Base-by-base conservation (phyloP, 345 rosid genomes). In the Fremontodendron californicum region DNA sequence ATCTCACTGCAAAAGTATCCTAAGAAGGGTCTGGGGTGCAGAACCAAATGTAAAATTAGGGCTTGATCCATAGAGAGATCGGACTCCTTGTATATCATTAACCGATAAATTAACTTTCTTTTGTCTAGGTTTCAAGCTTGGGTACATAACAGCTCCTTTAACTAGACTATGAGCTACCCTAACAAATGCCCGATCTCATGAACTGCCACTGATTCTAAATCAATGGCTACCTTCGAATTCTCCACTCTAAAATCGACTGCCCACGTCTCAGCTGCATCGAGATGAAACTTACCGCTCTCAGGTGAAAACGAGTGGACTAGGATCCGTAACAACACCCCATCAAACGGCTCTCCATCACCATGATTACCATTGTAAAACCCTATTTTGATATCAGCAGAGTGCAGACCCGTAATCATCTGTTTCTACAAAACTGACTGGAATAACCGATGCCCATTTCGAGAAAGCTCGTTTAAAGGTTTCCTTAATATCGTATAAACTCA, bases 261-360 rank as follows among this genome's bases (percentile, higher is more conserved):
- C 97, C 98, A 91, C n/a, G 79, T 91, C 79, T 93, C 97, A 0
- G 89, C 90, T 4, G 87, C 91, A 51, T 94, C 98, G 15, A 94
- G 81, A 75, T 93, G 98, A 54, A 94, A 73, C 83, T 67, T 89
- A 72, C 97, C 97, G 74, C 82, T 90, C 78, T 93, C 97, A 0
- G 98, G 95, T 1, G 97, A 91, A 79, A 93, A 94, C 40, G 97
- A 89, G 46, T 90, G 97, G 0, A 93, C 98, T 63, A 88, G 70
- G 29, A 94, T 89, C 5, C 97, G 97, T 7, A n/a, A n/a, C n/a
- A 90, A 80, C 19, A 89, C 92, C 8, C 98, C 98, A 78, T 94
- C 98, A 31, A 93, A 94, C 29, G 97, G 85, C 78, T 94, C 91
- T 13, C 98, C 98, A 27, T 93, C 97, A 6, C 98, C 98, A 81